A percentile compares a stretch with the other conserved stretches of the same genome.
Conservation (phyloP, 2,329 filamentous ascomycete genomes). For the Colletotrichum ledebouriae region DNA sequence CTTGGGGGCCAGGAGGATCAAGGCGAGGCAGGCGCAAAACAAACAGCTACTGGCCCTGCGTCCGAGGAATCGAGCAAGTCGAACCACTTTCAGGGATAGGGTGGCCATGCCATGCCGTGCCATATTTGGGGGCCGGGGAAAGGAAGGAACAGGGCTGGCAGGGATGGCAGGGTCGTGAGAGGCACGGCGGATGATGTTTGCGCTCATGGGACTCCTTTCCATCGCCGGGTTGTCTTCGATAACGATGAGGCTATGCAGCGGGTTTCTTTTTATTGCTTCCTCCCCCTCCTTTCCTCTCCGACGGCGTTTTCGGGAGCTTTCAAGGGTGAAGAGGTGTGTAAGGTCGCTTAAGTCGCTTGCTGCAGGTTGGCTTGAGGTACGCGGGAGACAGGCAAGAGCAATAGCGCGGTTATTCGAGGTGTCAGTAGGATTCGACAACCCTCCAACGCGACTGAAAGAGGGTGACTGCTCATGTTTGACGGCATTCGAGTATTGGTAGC, state of each 20-base stretch:
- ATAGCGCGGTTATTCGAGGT: background rate
- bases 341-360: conserved; percentile 2
- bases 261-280: conserved; percentile 8
- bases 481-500: background rate
- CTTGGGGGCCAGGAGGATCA: conserved; percentile 6
- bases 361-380: background rate
- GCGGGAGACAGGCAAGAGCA: background rate
- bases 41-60: background rate
- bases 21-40: conserved; percentile 2
- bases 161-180: conserved; percentile 4
- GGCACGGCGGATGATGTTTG: background rate
- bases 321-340: background rate
- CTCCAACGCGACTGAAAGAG: conserved; percentile 10
- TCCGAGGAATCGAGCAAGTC: background rate
- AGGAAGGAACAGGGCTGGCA: background rate
- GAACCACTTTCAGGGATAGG: conserved; percentile 5
- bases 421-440: background rate
- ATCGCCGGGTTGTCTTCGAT: background rate
- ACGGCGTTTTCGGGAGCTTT: background rate
- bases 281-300: background rate
- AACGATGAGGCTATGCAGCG: conserved; percentile 20
- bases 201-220: background rate
- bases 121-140: conserved; percentile 6
- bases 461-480: conserved; percentile 6
- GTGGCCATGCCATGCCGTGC: too few species aligned